These are phyloP conservation scores for Naganishia cerealis DNA, from an alignment of 1,284 basidiomycete genomes.

Conservation along the genomic window DNA sequence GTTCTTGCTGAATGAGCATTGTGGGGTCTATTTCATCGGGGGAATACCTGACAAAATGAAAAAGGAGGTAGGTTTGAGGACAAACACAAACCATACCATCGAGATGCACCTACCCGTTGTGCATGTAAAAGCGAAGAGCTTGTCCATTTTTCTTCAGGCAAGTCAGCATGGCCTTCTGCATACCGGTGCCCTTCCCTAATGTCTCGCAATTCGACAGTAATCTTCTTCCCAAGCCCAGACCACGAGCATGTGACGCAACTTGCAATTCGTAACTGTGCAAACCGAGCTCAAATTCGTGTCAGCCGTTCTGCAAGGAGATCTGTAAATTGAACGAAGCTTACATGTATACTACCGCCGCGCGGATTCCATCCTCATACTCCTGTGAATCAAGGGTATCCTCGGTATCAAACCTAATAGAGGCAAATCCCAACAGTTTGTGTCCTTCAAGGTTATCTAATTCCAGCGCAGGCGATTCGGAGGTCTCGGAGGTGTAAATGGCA, in stretches of 20 bases:
- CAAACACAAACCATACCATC: neutral
- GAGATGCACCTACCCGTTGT: conserved; percentile 38
- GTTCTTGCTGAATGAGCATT: conserved; percentile 34
- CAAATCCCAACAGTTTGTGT: conserved; percentile 45
- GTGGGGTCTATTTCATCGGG: conserved; percentile 53
- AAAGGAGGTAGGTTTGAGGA: neutral
- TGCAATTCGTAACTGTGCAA: conserved; percentile 50
- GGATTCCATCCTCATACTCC: conserved; percentile 34
- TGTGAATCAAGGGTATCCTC: conserved; percentile 46
- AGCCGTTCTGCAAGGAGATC: neutral
- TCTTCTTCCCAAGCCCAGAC: conserved; percentile 41
- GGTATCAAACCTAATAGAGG: conserved; percentile 51
- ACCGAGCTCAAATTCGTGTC: conserved; percentile 18
- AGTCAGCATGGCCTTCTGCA: conserved; percentile 52
- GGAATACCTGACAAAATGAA: conserved; percentile 34
- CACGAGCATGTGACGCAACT: conserved; percentile 35
- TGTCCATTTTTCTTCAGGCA: conserved; percentile 45
- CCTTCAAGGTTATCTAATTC: conserved; percentile 20
- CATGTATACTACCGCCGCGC: conserved; percentile 29
- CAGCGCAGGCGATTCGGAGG: conserved; percentile 4
- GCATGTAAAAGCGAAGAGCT: conserved; percentile 44
- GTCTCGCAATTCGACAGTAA: conserved; percentile 44
- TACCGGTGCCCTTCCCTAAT: conserved; percentile 41
- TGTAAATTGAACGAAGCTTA: neutral
- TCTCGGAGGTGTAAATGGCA: conserved; percentile 34